These are phyloP conservation scores for Scheffersomyces coipomensis DNA, from an alignment of 805 yeast genomes.

Conservation along the genomic window DNA sequence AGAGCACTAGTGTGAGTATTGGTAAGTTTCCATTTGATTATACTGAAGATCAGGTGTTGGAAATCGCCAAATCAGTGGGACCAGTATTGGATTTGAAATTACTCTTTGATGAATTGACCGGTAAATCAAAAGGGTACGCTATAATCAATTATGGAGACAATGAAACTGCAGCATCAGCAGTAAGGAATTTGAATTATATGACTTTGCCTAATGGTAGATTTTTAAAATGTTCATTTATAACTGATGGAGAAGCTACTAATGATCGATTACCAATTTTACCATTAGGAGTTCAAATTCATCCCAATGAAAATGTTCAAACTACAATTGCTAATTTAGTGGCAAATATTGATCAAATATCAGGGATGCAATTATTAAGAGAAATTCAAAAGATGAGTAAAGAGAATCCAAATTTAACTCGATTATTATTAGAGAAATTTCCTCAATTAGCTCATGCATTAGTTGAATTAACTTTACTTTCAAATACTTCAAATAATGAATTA, in stretches of 20 bases:
- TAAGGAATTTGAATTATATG: constrained; percentile 80
- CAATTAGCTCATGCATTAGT: constrained; percentile 82
- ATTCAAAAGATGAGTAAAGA: constrained; percentile 56
- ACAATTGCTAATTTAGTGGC: constrained; percentile 47
- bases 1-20: constrained; percentile 52
- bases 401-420: constrained; percentile 56
- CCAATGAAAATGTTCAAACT: constrained; percentile 38
- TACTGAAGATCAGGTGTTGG: constrained; percentile 89
- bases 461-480: constrained; percentile 52
- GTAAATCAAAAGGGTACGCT: constrained; percentile 88
- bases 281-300: constrained; percentile 39
- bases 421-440: constrained; percentile 69
- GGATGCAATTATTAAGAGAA: constrained; percentile 51
- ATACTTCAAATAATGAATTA: constrained; percentile 32
- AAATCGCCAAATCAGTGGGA: constrained; percentile 82
- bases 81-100: constrained; percentile 76
- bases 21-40: constrained; percentile 92
- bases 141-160: constrained; percentile 79
- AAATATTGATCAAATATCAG: constrained; percentile 45
- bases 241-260: constrained; percentile 17
- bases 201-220: constrained; percentile 50
- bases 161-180: constrained; percentile 89
- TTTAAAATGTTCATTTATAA: constrained; percentile 58
- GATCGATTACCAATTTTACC: constrained; percentile 39
- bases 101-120: constrained; percentile 84